Evolutionary conservation across 208 protist species (phyloP).

Genomic region (Porcisia deanei): DNA sequence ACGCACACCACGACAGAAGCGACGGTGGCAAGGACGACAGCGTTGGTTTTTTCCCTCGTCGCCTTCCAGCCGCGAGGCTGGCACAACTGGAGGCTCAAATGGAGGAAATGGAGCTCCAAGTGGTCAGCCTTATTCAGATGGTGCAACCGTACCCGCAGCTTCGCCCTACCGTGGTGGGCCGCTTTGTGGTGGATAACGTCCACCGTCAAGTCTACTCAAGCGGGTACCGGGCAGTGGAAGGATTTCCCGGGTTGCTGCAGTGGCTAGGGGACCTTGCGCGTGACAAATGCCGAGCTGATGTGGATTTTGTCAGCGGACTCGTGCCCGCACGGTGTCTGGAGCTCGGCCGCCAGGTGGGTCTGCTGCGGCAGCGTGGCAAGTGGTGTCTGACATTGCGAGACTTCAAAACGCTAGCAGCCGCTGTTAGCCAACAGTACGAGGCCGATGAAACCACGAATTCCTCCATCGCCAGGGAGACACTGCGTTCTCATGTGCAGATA

Average conservation of each 20-base stretch:
- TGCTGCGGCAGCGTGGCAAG: conserved; percentile 40
- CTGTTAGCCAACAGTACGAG: conserved; percentile 49
- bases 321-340: conserved; percentile 52
- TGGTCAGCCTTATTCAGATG: conserved; percentile 67
- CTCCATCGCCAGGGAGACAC: conserved; percentile 28
- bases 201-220: conserved; percentile 48
- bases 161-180: conserved; percentile 64
- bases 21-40: conserved; percentile 3
- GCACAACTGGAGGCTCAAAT: conserved; percentile 38
- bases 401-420: conserved; percentile 57
- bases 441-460: not conserved
- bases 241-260: conserved; percentile 61
- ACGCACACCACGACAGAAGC: conserved; percentile 27
- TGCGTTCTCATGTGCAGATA: conserved; percentile 77
- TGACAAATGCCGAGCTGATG: conserved; percentile 54
- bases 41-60: conserved; percentile 5
- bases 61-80: conserved; percentile 14
- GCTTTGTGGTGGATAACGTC: conserved; percentile 74
- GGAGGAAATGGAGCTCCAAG: conserved; percentile 56
- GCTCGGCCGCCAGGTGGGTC: conserved; percentile 35
- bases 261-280: conserved; percentile 73
- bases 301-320: conserved; percentile 69
- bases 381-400: conserved; percentile 58
- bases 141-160: conserved; percentile 61
- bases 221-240: conserved; percentile 42